Percentiles rank a stretch among this genome's conserved stretches.
These are phyloP conservation scores for Pezicula carpinea DNA, from an alignment of 2,329 filamentous ascomycete species.

Conservation along the genomic window DNA sequence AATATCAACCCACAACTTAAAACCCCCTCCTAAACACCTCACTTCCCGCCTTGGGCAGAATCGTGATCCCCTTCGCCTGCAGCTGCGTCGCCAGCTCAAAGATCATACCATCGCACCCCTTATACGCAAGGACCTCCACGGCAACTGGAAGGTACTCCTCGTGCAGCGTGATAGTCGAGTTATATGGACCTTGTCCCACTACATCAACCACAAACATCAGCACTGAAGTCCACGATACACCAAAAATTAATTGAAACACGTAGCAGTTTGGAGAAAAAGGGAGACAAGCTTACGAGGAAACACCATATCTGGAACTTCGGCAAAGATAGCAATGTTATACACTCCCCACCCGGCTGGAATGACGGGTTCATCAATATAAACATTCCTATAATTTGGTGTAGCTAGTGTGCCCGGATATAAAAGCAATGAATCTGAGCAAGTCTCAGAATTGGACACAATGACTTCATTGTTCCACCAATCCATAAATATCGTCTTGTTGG, in stretches of 20 bases:
- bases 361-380: constrained; percentile 35
- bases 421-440: constrained; percentile 28
- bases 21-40: constrained; percentile 12
- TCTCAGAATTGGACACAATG: constrained; percentile 1
- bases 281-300: constrained; percentile 30
- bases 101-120: constrained; percentile 56
- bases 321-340: constrained; percentile 38
- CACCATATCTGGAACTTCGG: constrained; percentile 42
- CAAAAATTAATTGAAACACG: background rate
- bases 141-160: constrained; percentile 51
- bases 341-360: constrained; percentile 42
- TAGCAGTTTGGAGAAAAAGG: background rate
- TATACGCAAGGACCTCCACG: constrained; percentile 51
- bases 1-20: background rate
- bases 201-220: background rate
- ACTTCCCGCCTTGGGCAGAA: constrained; percentile 38
- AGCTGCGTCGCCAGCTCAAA: constrained; percentile 49
- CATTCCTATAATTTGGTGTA: constrained; percentile 38
- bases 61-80: constrained; percentile 42
- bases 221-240: background rate
- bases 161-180: constrained; percentile 41
- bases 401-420: constrained; percentile 41
- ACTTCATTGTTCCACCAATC: constrained; percentile 6
- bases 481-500: constrained; percentile 5
- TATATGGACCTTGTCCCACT: constrained; percentile 34